phyloP scores from a whole-genome alignment of 352 stramenopile genomes.

The Globisporangium abappressorium region DNA sequence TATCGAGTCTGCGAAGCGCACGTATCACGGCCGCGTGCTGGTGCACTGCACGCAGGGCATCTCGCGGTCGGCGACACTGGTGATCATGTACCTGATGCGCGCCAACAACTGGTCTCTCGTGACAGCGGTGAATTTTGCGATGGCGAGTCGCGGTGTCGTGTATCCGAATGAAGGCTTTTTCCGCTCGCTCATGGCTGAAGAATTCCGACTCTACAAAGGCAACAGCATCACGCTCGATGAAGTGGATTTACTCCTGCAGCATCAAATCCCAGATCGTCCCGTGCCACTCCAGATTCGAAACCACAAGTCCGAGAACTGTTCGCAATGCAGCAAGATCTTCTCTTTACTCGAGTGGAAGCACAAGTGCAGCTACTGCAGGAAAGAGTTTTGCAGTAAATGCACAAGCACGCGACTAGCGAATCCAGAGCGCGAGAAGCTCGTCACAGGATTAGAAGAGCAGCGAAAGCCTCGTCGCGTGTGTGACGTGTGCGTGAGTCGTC shows the following conservation, averaged over 20 bases:
- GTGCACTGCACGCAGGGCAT: conserved; percentile 87
- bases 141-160: conserved; percentile 71
- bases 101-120: conserved; percentile 81
- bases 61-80: conserved; percentile 74
- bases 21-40: conserved; percentile 70
- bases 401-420: conserved; percentile 69
- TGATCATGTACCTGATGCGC: conserved; percentile 88
- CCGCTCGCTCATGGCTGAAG: conserved; percentile 67
- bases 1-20: conserved; percentile 77
- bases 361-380: conserved; percentile 77
- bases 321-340: conserved; percentile 71
- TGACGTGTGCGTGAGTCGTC: conserved; percentile 65
- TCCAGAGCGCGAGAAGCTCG: conserved; percentile 55
- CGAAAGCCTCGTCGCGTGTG: conserved; percentile 65
- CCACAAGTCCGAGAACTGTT: conserved; percentile 66
- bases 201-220: conserved; percentile 75
- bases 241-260: conserved; percentile 68
- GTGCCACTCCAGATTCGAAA: conserved; percentile 62
- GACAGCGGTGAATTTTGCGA: conserved; percentile 76
- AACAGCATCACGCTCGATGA: conserved; percentile 71
- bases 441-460: conserved; percentile 38
- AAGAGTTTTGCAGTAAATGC: conserved; percentile 82
- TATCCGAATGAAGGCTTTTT: conserved; percentile 86
- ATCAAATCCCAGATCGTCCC: conserved; percentile 69
- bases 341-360: conserved; percentile 83